These are phyloP conservation scores for Colletotrichum phormii DNA, from an alignment of 2,329 filamentous ascomycete genomes.

Conservation along the genomic window DNA sequence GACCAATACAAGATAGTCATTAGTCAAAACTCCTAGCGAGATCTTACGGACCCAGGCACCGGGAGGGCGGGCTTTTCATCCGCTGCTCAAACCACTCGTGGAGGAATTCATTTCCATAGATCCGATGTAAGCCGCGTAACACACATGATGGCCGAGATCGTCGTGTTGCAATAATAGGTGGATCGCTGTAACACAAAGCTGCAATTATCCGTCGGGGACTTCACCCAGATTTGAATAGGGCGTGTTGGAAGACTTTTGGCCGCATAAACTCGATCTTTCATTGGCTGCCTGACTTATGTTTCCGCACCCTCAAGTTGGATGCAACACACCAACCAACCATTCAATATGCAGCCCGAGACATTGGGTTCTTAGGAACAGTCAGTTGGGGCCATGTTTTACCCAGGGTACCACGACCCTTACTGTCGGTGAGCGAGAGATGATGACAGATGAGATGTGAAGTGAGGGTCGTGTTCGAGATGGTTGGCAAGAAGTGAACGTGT, in stretches of 20 bases:
- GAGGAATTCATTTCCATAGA: constrained; percentile 11
- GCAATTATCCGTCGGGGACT: constrained; percentile 11
- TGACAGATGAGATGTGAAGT: not conserved
- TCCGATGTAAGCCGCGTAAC: not conserved
- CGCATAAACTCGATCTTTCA: not conserved
- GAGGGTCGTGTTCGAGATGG: constrained; percentile 24
- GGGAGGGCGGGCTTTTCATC: constrained; percentile 3
- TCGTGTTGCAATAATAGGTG: constrained; percentile 24
- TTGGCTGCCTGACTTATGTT: not conserved
- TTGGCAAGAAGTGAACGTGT: constrained; percentile 25
- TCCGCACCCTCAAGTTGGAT: not conserved
- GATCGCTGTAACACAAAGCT: constrained; percentile 19
- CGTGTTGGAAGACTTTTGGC: not conserved
- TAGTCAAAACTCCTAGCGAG: not conserved
- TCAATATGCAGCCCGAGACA: constrained; percentile 36
- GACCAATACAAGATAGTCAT: not conserved
- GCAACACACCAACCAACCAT: not conserved
- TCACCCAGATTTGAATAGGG: constrained; percentile 1
- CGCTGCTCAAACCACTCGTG: constrained; percentile 13
- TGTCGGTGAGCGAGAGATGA: not conserved
- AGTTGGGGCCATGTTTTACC: not conserved
- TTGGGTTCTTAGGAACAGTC: constrained; percentile 5
- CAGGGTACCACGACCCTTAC: constrained; percentile 16
- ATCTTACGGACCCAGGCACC: constrained; percentile 18
- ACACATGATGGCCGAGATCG: constrained; percentile 8